These are phyloP conservation scores for Coelastrella sp. DNA, from an alignment of 139 green algal genomes.

Conservation along the genomic window DNA sequence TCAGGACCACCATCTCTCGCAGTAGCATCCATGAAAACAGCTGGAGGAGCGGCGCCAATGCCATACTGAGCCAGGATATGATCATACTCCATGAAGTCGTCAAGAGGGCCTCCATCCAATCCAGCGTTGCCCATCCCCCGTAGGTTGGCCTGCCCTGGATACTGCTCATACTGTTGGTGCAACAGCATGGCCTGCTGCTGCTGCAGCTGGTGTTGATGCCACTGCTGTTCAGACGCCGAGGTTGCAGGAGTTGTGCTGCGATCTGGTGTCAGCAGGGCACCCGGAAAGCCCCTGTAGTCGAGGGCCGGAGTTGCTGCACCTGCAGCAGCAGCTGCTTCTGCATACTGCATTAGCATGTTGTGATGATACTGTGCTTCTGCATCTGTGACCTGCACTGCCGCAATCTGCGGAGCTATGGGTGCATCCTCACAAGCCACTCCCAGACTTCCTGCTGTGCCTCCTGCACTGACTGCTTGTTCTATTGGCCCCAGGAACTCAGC, in stretches of 20 bases:
- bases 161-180: constrained; percentile 18
- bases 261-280: not conserved
- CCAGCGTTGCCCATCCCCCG: not conserved
- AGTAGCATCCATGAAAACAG: not conserved
- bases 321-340: constrained; percentile 12
- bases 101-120: not conserved
- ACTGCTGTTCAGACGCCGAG: not conserved
- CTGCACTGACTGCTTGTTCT: not conserved
- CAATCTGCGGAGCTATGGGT: not conserved
- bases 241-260: not conserved
- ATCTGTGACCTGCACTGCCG: not conserved
- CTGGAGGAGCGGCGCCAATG: not conserved
- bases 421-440: too few species aligned
- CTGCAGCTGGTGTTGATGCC: not conserved
- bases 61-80: not conserved
- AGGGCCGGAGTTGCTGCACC: not conserved
- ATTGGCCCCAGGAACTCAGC: constrained; percentile 31
- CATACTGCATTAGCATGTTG: not conserved
- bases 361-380: constrained; percentile 14
- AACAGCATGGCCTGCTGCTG: not conserved
- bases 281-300: not conserved
- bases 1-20: too few species aligned
- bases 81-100: not conserved
- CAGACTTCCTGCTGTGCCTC: not conserved
- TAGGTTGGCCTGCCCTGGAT: not conserved